Conservation (phyloP, 2,329 filamentous ascomycete species). For the Colletotrichum spaethianum region DNA sequence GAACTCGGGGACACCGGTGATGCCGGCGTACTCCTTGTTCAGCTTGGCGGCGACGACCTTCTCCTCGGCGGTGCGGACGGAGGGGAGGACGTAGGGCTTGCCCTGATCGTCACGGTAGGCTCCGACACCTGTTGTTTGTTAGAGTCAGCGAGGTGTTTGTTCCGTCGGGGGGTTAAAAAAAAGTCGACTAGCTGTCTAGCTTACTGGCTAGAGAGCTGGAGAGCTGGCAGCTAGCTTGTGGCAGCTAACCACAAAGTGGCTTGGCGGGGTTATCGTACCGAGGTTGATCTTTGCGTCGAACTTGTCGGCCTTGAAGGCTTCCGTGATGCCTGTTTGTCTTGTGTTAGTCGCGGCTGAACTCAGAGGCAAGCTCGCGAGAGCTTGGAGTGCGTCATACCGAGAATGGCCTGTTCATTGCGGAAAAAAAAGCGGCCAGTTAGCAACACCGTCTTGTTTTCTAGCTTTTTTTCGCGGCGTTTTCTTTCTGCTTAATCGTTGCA, state of each 20-base stretch:
- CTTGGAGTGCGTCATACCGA: slow-evolving; percentile 68
- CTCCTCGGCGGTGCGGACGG: slow-evolving; percentile 89
- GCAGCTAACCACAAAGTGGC: slow-evolving; percentile 16
- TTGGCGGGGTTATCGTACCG: slow-evolving; percentile 65
- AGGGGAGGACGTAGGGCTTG: slow-evolving; percentile 97
- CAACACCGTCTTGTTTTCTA: not conserved
- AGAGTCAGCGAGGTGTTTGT: not conserved
- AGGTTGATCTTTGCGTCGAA: slow-evolving; percentile 98
- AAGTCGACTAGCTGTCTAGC: slow-evolving; percentile 23
- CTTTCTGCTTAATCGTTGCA: not conserved
- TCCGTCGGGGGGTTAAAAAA: not conserved
- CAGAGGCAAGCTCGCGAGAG: slow-evolving; percentile 3
- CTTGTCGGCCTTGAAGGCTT: slow-evolving; percentile 98
- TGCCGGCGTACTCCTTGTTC: slow-evolving; percentile 98
- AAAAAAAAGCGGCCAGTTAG: slow-evolving; percentile 44
- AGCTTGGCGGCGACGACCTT: slow-evolving; percentile 83
- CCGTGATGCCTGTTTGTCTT: slow-evolving; percentile 80
- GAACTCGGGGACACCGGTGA: slow-evolving; percentile 95
- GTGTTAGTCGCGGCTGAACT: slow-evolving; percentile 45
- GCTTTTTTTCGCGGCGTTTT: not conserved
- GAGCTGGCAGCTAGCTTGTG: slow-evolving; percentile 5
- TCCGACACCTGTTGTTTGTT: slow-evolving; percentile 78
- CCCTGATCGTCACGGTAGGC: slow-evolving; percentile 98
- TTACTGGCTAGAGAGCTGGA: slow-evolving; percentile 17
- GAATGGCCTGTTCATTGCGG: slow-evolving; percentile 74